A percentile compares a stretch with the other conserved stretches of the same genome.
These are phyloP conservation scores for Colletotrichum sp. DNA, from an alignment of 2,329 filamentous ascomycete genomes.

Conservation along the genomic window DNA sequence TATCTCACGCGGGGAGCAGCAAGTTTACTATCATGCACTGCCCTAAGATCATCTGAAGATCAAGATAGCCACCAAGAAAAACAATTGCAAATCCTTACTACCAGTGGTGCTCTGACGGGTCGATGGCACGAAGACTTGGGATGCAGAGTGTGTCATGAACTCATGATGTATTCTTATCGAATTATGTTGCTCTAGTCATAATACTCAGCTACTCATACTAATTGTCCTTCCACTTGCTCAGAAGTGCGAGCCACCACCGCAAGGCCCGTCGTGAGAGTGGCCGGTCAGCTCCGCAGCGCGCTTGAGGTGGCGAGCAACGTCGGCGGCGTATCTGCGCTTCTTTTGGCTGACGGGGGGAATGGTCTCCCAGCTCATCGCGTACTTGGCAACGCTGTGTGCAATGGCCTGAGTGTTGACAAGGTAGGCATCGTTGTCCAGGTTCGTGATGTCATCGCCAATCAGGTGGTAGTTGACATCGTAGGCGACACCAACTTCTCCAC, in stretches of 20 bases:
- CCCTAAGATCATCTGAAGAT: too few species aligned
- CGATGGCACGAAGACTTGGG: background rate
- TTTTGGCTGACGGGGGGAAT: slow-evolving; percentile 31
- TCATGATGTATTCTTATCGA: background rate
- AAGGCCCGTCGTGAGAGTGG: slow-evolving; percentile 33
- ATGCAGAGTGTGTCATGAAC: background rate
- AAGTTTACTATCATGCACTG: background rate
- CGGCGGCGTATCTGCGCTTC: slow-evolving; percentile 33
- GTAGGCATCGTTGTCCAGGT: slow-evolving; percentile 47
- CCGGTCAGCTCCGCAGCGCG: slow-evolving; percentile 22
- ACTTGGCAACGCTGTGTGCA: slow-evolving; percentile 45
- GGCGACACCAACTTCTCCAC: slow-evolving; percentile 60
- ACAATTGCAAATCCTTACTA: background rate
- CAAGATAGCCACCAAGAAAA: background rate
- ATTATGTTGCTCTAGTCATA: background rate
- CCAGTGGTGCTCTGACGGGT: background rate
- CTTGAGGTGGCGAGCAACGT: slow-evolving; percentile 32
- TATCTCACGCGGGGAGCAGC: too few species aligned
- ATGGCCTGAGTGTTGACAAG: slow-evolving; percentile 49
- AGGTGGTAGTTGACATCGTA: slow-evolving; percentile 53
- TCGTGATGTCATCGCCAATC: slow-evolving; percentile 44
- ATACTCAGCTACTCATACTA: background rate
- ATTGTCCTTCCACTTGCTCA: fast-evolving
- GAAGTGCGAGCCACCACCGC: slow-evolving; percentile 26
- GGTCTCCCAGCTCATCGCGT: slow-evolving; percentile 41